Conservation (phyloP, 306 rosid genomes). For the Clitoria ternatea region DNA sequence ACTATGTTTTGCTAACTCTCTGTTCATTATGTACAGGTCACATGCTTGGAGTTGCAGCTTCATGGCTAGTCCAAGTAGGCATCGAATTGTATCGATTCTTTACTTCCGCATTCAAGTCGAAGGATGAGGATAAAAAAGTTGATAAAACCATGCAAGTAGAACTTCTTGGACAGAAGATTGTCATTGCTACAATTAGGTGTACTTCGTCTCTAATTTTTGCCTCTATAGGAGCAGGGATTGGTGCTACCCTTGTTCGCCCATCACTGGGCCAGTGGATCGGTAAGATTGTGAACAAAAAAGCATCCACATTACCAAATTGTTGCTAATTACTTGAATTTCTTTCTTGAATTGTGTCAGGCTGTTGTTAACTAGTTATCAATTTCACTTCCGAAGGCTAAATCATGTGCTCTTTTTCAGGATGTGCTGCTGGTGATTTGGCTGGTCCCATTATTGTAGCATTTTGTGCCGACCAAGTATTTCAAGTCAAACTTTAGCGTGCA, state of each 20-base stretch:
- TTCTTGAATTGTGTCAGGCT: background rate
- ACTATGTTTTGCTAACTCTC: constrained; percentile 10
- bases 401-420: constrained; percentile 44
- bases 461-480: constrained; percentile 41
- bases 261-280: constrained; percentile 84
- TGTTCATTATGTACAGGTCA: constrained; percentile 53
- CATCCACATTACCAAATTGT: background rate
- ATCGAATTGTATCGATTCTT: constrained; percentile 60
- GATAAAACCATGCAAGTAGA: constrained; percentile 32
- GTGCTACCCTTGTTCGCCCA: constrained; percentile 70
- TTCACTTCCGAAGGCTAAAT: background rate
- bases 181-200: constrained; percentile 51
- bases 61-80: constrained; percentile 80
- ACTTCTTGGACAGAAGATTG: constrained; percentile 51
- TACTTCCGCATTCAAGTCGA: constrained; percentile 14
- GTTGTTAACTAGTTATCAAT: too few relatives aligned
- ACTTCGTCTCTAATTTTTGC: constrained; percentile 69
- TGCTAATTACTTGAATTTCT: background rate
- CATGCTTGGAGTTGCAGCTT: constrained; percentile 81
- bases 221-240: constrained; percentile 82
- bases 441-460: constrained; percentile 66
- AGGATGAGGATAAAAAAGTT: constrained; percentile 33
- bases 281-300: constrained; percentile 24
- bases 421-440: constrained; percentile 73
- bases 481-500: constrained; percentile 38